Base-by-base conservation (phyloP, 2,329 filamentous ascomycete species). In the Helotiales sp. region DNA sequence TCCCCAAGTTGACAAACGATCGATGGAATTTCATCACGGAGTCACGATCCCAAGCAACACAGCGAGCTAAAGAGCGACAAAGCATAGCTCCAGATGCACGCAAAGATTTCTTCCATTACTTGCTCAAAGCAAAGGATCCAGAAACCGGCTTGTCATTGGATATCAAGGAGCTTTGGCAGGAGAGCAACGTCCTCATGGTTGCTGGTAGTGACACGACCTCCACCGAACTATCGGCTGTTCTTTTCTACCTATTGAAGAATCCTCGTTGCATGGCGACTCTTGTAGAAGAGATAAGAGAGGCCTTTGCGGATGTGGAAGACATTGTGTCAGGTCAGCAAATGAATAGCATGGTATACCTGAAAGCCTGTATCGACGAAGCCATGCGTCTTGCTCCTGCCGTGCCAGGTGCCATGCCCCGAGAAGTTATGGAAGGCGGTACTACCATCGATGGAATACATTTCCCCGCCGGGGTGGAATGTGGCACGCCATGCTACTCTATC, bases 321-420 rank as follows among this genome's bases (percentile, higher is more conserved):
- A 15, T n/a, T n/a, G n/a, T n/a, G 7, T 8, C 15, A 7, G 36
- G 56, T 12, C 52, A 57, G 7, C 47, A 44, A 15, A 63, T 78
- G 0, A 70, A 65, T 31, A 52, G 55, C 1, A 73, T 73, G 27
- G 48, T 52, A 0, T 80, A 76, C 57, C 71, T 80, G 2, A 67
- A 70, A 15, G 77, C 76, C 2, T 75, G 73, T 48, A 70, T 79
- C 29, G 74, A 69, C 10, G 67, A 69, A 49, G 57, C 57, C 24
- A 59, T 69, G 59, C 63, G 67, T 12, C 44, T 69, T 9, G 59
- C 57, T 1, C 61, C 66, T 72, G 62, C 64, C 0, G 64, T 66
- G 0, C 63, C 58, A 15, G 61, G 62, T 0, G 52, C 64, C 3
- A 54, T 68, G 8, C 62, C 60, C 30, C 63, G 67, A 1, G 66